phyloP scores from a whole-genome alignment of 441 rosid species.

The Pelargonium fulgidum region DNA sequence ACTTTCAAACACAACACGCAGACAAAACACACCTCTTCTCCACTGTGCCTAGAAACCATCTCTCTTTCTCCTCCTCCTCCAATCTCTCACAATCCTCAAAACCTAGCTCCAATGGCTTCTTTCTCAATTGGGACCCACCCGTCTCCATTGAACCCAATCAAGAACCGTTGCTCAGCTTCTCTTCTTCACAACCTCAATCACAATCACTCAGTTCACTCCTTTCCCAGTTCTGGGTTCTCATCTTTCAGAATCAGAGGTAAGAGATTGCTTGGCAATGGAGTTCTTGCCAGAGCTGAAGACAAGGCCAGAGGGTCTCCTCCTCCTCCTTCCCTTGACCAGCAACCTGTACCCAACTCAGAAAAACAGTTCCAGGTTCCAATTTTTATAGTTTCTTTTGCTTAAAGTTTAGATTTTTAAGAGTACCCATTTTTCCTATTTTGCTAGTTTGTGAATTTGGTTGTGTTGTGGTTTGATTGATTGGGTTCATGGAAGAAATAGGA shows the following conservation, averaged over 20 bases:
- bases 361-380: conserved; percentile 42
- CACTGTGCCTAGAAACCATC: not conserved
- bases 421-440: conserved; percentile 13
- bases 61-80: not conserved
- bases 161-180: conserved; percentile 20
- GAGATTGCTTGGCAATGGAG: conserved; percentile 33
- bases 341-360: conserved; percentile 32
- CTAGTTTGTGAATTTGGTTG: conserved; percentile 8
- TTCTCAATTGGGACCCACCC: conserved; percentile 36
- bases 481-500: not conserved
- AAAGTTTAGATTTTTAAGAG: conserved; percentile 4
- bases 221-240: conserved; percentile 27
- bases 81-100: not conserved
- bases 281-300: conserved; percentile 69
- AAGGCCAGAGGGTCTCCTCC: conserved; percentile 47
- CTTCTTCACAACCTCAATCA: conserved; percentile 21
- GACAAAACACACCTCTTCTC: not conserved
- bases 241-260: conserved; percentile 31
- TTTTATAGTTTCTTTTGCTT: not conserved
- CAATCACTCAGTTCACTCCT: conserved; percentile 21
- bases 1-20: not conserved
- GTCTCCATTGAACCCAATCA: conserved; percentile 30
- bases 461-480: not conserved
- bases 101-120: conserved; percentile 45
- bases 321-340: conserved; percentile 28